phyloP scores from a whole-genome alignment of 2,329 filamentous ascomycete genomes.

The Aspergillus aculeatus region DNA sequence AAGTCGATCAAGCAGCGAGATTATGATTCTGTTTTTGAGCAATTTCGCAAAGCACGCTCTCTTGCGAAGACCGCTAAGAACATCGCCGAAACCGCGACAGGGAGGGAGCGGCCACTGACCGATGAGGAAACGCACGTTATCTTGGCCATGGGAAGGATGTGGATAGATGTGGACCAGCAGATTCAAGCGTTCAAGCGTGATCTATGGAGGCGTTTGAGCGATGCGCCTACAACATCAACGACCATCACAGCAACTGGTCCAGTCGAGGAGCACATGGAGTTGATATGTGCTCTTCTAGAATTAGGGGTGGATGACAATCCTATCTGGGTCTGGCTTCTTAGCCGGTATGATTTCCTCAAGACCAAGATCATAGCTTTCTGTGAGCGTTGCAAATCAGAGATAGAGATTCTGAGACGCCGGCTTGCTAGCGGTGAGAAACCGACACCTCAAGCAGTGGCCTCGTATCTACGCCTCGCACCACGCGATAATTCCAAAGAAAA shows the following conservation, averaged over 20 bases:
- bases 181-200: slow-evolving; percentile 85
- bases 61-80: slow-evolving; percentile 75
- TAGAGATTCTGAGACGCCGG: slow-evolving; percentile 82
- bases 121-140: slow-evolving; percentile 84
- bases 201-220: slow-evolving; percentile 77
- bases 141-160: slow-evolving; percentile 86
- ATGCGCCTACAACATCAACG: slow-evolving; percentile 59
- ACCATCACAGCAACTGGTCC: slow-evolving; percentile 53
- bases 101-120: slow-evolving; percentile 56
- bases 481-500: slow-evolving; percentile 65
- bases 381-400: slow-evolving; percentile 85
- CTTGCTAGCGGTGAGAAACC: slow-evolving; percentile 74
- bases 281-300: slow-evolving; percentile 86
- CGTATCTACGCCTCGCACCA: slow-evolving; percentile 71
- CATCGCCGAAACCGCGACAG: slow-evolving; percentile 60
- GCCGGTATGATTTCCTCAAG: slow-evolving; percentile 84
- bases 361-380: slow-evolving; percentile 76
- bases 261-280: slow-evolving; percentile 83
- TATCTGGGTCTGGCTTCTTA: slow-evolving; percentile 93
- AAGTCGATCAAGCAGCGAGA: slow-evolving; percentile 89
- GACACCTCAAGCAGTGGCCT: slow-evolving; percentile 65
- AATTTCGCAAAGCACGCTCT: slow-evolving; percentile 78
- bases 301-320: slow-evolving; percentile 93
- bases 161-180: slow-evolving; percentile 87
- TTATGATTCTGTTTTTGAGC: slow-evolving; percentile 81